phyloP scores from a whole-genome alignment of 2,329 filamentous ascomycete genomes.

The Colletotrichum trifolii region DNA sequence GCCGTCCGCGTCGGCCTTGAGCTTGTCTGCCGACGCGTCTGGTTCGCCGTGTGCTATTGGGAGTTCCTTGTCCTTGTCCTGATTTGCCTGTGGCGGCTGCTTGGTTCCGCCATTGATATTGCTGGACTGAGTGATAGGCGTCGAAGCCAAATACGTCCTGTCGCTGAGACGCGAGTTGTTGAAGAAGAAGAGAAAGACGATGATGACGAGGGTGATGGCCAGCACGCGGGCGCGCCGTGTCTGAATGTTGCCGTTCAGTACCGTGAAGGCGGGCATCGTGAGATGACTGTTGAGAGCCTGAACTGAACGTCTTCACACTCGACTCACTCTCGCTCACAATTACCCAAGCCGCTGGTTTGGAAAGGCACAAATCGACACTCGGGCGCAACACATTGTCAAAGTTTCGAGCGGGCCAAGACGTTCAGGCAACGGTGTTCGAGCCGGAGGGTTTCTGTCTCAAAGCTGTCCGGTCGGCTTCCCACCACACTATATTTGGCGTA shows the following conservation, averaged over 20 bases:
- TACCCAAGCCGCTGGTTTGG: no score
- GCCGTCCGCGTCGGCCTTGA: constrained; percentile 25
- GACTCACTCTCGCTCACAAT: not conserved
- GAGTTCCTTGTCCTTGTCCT: constrained; percentile 11
- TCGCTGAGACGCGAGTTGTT: constrained; percentile 13
- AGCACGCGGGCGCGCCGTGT: constrained; percentile 24
- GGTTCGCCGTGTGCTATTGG: constrained; percentile 25
- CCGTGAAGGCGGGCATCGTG: constrained; percentile 29
- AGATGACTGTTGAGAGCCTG: not conserved
- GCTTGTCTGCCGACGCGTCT: constrained; percentile 11
- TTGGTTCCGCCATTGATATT: not conserved
- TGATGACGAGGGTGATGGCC: constrained; percentile 15
- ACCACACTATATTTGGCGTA: constrained; percentile 3
- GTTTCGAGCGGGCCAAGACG: not conserved
- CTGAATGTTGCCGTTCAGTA: constrained; percentile 15
- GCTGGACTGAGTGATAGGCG: not conserved
- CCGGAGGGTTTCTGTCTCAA: not conserved
- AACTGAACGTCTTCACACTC: not conserved
- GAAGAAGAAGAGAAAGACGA: constrained; percentile 21
- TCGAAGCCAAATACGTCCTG: constrained; percentile 8
- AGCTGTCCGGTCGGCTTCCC: not conserved
- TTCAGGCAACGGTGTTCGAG: constrained; percentile 23
- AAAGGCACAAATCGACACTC: no score
- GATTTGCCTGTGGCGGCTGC: constrained; percentile 7
- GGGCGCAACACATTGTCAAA: not conserved